Conservation (phyloP, 176 grass and related monocot genomes). For the Phyllostachys edulis region DNA sequence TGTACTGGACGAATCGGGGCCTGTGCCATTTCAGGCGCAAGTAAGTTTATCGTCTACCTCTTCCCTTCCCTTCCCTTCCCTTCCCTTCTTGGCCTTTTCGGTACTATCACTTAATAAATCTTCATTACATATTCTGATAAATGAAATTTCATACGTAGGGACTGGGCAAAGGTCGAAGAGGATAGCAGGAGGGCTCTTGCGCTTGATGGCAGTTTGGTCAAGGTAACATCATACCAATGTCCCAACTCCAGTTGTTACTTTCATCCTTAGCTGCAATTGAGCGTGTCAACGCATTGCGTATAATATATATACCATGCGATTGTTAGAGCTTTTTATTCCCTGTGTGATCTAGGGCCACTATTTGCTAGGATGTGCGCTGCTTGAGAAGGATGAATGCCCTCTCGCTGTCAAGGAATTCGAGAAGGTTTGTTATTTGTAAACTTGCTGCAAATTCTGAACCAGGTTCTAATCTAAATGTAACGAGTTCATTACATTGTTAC, state of each 20-base stretch:
- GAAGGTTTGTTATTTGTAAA: conserved; percentile 43
- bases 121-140: not conserved
- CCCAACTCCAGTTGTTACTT: not conserved
- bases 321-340: not conserved
- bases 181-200: conserved; percentile 83
- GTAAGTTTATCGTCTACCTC: conserved; percentile 35
- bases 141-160: conserved; percentile 24
- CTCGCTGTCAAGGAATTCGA: conserved; percentile 53
- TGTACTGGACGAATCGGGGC: conserved; percentile 81
- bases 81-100: not conserved
- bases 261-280: not conserved
- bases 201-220: conserved; percentile 60
- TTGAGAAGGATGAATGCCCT: conserved; percentile 57
- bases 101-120: not conserved
- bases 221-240: conserved; percentile 39
- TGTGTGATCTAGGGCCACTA: conserved; percentile 55
- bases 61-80: not conserved
- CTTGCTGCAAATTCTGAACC: not conserved
- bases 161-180: conserved; percentile 81
- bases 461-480: not conserved
- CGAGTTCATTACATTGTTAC: not conserved
- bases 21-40: conserved; percentile 65
- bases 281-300: not conserved
- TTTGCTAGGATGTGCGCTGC: conserved; percentile 65
- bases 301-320: not conserved